Evolutionary conservation across 192 early-diverging fungal genomes (phyloP), one percentile per base, ranked within the genome.

Genomic region (Backusella circina): DNA sequence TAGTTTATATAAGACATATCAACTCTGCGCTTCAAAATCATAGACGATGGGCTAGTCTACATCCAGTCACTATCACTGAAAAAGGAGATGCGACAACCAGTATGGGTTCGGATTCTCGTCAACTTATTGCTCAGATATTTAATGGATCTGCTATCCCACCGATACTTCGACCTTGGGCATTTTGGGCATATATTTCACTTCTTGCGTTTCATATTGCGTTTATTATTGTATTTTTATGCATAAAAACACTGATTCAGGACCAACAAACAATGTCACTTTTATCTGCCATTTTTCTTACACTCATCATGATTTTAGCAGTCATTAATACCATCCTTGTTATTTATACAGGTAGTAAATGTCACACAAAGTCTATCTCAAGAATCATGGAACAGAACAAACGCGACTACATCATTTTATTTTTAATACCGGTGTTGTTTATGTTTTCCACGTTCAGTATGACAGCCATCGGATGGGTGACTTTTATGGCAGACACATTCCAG

Each of bases 31-130:
- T 68, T 38, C 16, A 35, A 10, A 68, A 68, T 36, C 67, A 68
- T 21, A 68, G 32, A 68, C 7, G 67, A 68, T 68, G 67, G 67
- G 36, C 33, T 1, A 68, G 67, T 37, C 23, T 68, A 10, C 67
- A 68, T 68, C 67, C 67, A 37, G 67, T 68, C 8, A 68, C 36
- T 23, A 68, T 68, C n/a, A 68, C 67, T 8, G 67, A 68, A 68
- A 68, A 68, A n/a, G 67, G 67, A 10, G 21, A 68, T n/a, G 67
- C 67, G 2, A 38, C 67, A 15, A 68, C 33, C n/a, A 36, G 67
- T 3, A 36, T 61, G 35, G 21, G n/a, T 38, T 23, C 21, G 1
- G n/a, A 36, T 67, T 38, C 21, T 1, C 32, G n/a, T 38, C 67
- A 68, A 68, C n/a, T 35, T 21, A 68, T 68, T 23, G 35, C 21